Conservation (phyloP, 78 protist genomes). For the Cavenderia fasciculata region DNA sequence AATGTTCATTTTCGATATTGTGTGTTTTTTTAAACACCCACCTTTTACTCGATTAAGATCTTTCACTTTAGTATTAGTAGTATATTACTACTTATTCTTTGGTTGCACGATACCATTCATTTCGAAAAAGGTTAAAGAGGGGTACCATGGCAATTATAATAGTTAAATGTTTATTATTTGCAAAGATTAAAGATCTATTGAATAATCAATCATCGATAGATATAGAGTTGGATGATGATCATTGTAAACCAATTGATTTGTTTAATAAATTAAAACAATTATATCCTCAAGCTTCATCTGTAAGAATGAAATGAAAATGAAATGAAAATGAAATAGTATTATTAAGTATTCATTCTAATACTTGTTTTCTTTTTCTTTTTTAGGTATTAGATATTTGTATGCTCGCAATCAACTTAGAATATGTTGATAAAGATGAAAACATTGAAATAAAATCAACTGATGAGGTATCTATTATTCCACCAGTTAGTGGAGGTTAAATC, state of each 20-base stretch:
- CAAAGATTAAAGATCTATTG: not conserved
- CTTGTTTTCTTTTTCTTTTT: not conserved
- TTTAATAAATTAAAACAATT: not conserved
- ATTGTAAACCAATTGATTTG: not conserved
- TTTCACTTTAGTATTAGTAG: no score
- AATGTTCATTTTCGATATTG: no score
- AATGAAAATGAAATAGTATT: not conserved
- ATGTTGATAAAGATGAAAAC: not conserved
- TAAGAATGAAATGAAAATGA: not conserved
- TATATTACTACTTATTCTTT: no score
- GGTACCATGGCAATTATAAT: no score
- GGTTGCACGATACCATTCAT: no score
- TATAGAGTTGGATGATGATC: not conserved
- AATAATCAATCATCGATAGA: no score
- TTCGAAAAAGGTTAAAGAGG: no score
- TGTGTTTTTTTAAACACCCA: no score
- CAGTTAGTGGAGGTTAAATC: slow-evolving; percentile 10
- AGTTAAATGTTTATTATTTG: slow-evolving; percentile 3
- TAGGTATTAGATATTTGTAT: slow-evolving; percentile 11
- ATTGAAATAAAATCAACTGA: not conserved
- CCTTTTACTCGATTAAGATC: no score
- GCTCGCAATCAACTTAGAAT: slow-evolving; percentile 6
- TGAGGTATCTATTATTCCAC: slow-evolving; percentile 12
- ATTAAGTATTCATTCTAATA: no score
- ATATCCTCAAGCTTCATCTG: not conserved